Percentiles rank a stretch among this genome's conserved stretches.
phyloP scores from a whole-genome alignment of 1,284 basidiomycete genomes.

The Caloboletus inedulis region DNA sequence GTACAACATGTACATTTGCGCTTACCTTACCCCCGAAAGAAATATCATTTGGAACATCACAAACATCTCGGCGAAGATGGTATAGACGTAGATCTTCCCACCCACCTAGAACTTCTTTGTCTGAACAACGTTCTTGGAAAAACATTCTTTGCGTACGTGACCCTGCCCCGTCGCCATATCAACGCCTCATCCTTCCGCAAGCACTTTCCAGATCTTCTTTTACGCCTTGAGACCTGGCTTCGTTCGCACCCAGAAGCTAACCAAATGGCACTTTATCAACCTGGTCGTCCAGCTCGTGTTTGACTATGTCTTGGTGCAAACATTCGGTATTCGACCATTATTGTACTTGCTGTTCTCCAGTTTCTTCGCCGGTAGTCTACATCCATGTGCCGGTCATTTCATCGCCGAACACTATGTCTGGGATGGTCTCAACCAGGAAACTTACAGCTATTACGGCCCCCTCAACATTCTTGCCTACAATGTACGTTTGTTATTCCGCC shows the following conservation, averaged over 20 bases:
- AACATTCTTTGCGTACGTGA: slow-evolving; percentile 88
- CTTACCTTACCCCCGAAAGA: slow-evolving; percentile 38
- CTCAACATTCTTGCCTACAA: slow-evolving; percentile 95
- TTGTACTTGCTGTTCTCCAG: slow-evolving; percentile 84
- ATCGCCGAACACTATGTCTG: slow-evolving; percentile 96
- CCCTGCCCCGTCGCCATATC: neutral
- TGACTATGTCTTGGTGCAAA: slow-evolving; percentile 64
- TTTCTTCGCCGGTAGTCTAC: slow-evolving; percentile 94
- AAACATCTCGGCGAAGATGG: slow-evolving; percentile 96
- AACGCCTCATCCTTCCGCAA: slow-evolving; percentile 30
- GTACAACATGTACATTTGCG: neutral
- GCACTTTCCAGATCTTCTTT: slow-evolving; percentile 97
- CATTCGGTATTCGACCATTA: slow-evolving; percentile 63
- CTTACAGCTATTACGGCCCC: slow-evolving; percentile 94
- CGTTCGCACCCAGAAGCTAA: slow-evolving; percentile 80
- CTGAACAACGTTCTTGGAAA: slow-evolving; percentile 97
- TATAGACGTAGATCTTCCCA: slow-evolving; percentile 93
- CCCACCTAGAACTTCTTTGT: slow-evolving; percentile 77
- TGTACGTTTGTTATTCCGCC: slow-evolving; percentile 44
- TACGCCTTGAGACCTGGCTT: slow-evolving; percentile 97
- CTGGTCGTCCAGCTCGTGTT: slow-evolving; percentile 68
- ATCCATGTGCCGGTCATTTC: slow-evolving; percentile 96
- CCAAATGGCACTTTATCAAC: slow-evolving; percentile 84
- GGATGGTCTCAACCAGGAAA: slow-evolving; percentile 89
- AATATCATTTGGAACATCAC: slow-evolving; percentile 94